These are phyloP conservation scores for Colletotrichum lentis DNA, from an alignment of 2,329 filamentous ascomycete genomes.

Conservation along the genomic window DNA sequence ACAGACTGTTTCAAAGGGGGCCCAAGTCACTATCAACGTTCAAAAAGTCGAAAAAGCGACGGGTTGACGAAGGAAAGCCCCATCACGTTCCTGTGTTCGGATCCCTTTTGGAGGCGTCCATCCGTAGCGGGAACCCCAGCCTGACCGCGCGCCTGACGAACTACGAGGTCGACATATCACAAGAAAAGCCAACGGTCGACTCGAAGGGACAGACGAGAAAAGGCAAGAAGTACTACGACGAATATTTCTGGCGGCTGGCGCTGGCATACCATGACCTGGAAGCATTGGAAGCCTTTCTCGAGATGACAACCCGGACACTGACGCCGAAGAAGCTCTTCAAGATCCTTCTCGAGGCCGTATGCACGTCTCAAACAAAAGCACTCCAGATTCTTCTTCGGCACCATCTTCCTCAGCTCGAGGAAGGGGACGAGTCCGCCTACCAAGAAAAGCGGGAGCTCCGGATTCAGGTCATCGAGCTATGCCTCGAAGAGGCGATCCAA, in stretches of 20 bases:
- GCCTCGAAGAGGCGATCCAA: background rate
- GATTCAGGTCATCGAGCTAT: background rate
- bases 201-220: background rate
- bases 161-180: slow-evolving; percentile 14
- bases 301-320: background rate
- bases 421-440: too few species aligned
- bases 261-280: slow-evolving; percentile 7
- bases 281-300: slow-evolving; percentile 2
- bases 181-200: background rate
- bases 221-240: background rate
- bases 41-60: background rate
- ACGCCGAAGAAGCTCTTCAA: background rate
- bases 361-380: background rate
- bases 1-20: background rate
- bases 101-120: slow-evolving; percentile 22
- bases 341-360: slow-evolving; percentile 5
- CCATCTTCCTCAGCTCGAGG: background rate
- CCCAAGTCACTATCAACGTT: slow-evolving; percentile 9
- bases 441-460: background rate
- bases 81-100: background rate
- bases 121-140: background rate
- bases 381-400: background rate
- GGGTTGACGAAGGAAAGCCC: background rate
- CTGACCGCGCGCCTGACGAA: slow-evolving; percentile 9
- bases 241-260: slow-evolving; percentile 10